Evolutionary conservation across 192 early-diverging fungal genomes (phyloP), one percentile per base, ranked within the genome.

Genomic region (Rhizophagus prolifer): DNA sequence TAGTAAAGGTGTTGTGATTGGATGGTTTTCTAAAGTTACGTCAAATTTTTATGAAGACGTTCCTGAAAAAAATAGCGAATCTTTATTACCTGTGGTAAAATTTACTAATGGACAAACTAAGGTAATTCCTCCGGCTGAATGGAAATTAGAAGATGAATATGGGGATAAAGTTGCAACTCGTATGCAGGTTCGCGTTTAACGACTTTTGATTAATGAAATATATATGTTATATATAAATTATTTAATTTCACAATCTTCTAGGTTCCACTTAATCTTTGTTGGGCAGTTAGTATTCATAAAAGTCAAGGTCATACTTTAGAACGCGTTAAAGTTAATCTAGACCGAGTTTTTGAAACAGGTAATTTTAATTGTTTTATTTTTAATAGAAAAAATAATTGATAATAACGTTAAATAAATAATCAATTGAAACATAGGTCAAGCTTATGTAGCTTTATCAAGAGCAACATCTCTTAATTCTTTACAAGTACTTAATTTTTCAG

Each of bases 201-300:
- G 19, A 6, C 3, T 21, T 54, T 54, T 5, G 50, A 21, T 54
- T 54, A 21, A 1, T 54, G 14, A 54, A 54, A 21, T 54, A 21
- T 5, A 4, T 21, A 21, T n/a, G n/a, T n/a, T n/a, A n/a, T 16
- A 4, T 50, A 4, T 50, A 38, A 8, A 7, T 38, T 8, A 36
- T 54, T 54, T 21, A 21, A 6, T 54, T 38, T 54, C 0, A 54
- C 14, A 2, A 54, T 54, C 3, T 19, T 54, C 14, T n/a, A 54
- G 50, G 72, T 94, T 31, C 94, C 94, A 7, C 67, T 96, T n/a
- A 86, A 91, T 26, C 80, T 94, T 31, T 93, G 93, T 9, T 96
- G 94, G 94, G 93, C 94, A 6, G 80, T 95, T 75, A 93, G 92
- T 41, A 94, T 96, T 58, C 94, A 96, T 78, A 96, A 96, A 80